Conservation (phyloP, 169 alveolate species). For the Sarcocystis neurona region DNA sequence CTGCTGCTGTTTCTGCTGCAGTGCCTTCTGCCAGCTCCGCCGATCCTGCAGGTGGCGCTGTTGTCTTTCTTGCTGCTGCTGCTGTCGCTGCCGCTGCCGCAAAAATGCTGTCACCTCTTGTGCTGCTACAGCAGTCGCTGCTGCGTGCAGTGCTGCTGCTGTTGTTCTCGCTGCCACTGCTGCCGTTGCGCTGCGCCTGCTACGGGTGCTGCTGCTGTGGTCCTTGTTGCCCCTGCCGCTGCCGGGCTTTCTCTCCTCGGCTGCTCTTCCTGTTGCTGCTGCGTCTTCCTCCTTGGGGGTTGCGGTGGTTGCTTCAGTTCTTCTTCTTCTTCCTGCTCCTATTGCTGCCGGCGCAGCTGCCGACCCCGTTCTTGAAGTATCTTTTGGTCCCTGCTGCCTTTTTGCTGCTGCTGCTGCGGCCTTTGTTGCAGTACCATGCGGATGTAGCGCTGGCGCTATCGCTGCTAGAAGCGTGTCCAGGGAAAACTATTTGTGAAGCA, state of each 20-base stretch:
- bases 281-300: background rate
- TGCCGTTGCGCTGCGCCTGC: background rate
- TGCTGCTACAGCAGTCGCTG: background rate
- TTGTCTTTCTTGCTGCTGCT: background rate
- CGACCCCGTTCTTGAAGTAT: background rate
- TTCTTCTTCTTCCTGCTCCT: background rate
- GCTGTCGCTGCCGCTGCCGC: no score
- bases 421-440: conserved; percentile 73
- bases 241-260: background rate
- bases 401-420: background rate
- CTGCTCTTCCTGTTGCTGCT: background rate
- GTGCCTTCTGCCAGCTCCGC: background rate
- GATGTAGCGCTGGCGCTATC: conserved; percentile 79
- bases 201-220: background rate
- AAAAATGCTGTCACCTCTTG: no score
- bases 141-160: background rate
- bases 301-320: background rate
- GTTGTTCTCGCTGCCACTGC: no score
- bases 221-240: background rate
- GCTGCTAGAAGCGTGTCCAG: conserved; percentile 78
- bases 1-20: no score
- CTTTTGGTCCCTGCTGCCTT: background rate
- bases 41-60: background rate
- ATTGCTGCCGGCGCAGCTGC: background rate
- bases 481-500: conserved; percentile 78